Percentiles rank a stretch among this genome's conserved stretches.
Evolutionary conservation across 352 stramenopile genomes (phyloP).

Genomic region (Phytophthora litchii): DNA sequence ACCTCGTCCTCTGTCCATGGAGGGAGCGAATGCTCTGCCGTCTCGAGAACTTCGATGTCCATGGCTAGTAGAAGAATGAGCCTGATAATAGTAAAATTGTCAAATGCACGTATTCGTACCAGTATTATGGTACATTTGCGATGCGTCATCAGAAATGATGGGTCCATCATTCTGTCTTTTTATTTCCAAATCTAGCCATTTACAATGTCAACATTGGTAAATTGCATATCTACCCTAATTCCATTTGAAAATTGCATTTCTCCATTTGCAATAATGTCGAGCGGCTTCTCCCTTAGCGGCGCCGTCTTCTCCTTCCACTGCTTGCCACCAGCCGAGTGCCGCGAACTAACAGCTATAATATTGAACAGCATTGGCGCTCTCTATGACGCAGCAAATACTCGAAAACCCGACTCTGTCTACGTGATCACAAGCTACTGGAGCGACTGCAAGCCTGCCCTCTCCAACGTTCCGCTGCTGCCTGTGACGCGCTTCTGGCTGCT

Average conservation of each 20-base stretch:
- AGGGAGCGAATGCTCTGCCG: conserved; percentile 9
- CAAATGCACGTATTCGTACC: conserved; percentile 1
- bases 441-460: conserved; percentile 15
- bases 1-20: conserved; percentile 35
- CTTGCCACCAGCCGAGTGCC: conserved; percentile 18
- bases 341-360: conserved; percentile 21
- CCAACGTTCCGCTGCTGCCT: conserved; percentile 3
- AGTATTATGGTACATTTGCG: conserved; percentile 1
- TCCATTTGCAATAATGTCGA: conserved; percentile 20
- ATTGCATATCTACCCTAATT: background rate
- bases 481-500: conserved; percentile 70
- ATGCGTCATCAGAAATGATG: conserved; percentile 22
- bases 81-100: conserved; percentile 5
- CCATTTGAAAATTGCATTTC: conserved; percentile 4
- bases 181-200: background rate
- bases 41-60: conserved; percentile 28
- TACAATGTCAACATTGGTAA: background rate
- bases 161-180: conserved; percentile 4
- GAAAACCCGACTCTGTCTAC: conserved; percentile 32
- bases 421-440: conserved; percentile 65
- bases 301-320: conserved; percentile 45
- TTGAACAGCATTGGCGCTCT: conserved; percentile 19
- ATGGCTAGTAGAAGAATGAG: conserved; percentile 3
- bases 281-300: conserved; percentile 32
- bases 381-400: background rate